Conservation (phyloP, 306 rosid species). For the Bauhinia variegata region DNA sequence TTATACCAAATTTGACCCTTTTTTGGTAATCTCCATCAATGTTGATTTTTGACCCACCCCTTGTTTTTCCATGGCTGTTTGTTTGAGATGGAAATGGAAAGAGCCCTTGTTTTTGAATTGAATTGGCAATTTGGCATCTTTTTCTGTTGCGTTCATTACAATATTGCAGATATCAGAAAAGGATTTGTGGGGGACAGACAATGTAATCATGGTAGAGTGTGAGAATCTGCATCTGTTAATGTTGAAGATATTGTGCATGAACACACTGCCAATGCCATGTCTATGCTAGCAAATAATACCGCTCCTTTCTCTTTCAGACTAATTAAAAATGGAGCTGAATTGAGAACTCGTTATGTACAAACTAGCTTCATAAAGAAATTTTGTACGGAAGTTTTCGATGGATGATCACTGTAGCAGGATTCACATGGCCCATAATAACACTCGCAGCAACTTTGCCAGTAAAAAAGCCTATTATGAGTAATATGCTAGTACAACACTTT, state of each 20-base stretch:
- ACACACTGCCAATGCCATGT: conserved; percentile 10
- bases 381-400: conserved; percentile 33
- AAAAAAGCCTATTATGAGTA: background rate
- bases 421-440: conserved; percentile 54
- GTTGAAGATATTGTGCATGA: conserved; percentile 43
- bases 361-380: conserved; percentile 17
- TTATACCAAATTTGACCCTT: conserved; percentile 24
- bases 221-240: conserved; percentile 34
- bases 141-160: background rate
- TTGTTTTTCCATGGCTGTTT: background rate
- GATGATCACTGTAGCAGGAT: conserved; percentile 6
- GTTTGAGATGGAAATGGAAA: background rate
- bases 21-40: conserved; percentile 8
- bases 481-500: background rate
- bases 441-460: conserved; percentile 16
- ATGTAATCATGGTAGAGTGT: conserved; percentile 29
- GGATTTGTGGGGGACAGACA: conserved; percentile 32
- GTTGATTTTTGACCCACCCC: conserved; percentile 18
- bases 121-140: background rate
- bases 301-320: conserved; percentile 33
- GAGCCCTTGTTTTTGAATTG: too few relatives aligned
- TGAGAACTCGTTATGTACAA: conserved; percentile 37
- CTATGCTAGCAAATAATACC: conserved; percentile 34
- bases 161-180: conserved; percentile 28
- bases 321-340: conserved; percentile 18